phyloP scores from a whole-genome alignment of 352 stramenopile species.

The Globisporangium iwayamae region DNA sequence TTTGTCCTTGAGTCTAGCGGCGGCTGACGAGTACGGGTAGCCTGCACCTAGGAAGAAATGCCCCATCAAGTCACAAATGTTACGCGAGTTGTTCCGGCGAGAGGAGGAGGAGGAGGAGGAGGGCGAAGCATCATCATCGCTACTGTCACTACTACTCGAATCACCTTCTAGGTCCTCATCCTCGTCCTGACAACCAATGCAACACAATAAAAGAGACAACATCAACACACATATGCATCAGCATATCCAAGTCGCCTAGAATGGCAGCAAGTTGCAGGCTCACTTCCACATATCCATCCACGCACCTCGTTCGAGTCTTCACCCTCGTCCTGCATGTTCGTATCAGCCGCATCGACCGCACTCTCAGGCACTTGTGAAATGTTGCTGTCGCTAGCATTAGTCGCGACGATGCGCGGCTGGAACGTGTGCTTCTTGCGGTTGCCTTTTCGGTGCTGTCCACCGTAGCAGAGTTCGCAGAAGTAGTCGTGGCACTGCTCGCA shows the following conservation, averaged over 20 bases:
- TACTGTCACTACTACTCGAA: conserved; percentile 36
- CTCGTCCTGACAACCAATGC: conserved; percentile 3
- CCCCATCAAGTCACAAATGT: conserved; percentile 88
- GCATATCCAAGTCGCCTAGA: neutral
- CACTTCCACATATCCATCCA: neutral
- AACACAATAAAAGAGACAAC: neutral
- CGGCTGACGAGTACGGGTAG: conserved; percentile 22
- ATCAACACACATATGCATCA: neutral
- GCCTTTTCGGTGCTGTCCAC: conserved; percentile 83
- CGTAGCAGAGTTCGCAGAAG: conserved; percentile 83
- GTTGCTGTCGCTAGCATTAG: neutral
- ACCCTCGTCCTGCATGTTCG: conserved; percentile 17
- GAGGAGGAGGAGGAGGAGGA: conserved; percentile 18
- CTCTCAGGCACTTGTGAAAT: neutral
- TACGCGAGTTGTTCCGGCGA: conserved; percentile 41
- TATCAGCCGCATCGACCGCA: neutral
- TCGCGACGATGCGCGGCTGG: conserved; percentile 52
- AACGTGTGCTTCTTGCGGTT: conserved; percentile 74
- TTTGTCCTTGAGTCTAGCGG: conserved; percentile 11
- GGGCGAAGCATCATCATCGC: conserved; percentile 26
- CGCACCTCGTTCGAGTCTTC: conserved; percentile 18
- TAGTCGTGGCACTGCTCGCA: conserved; percentile 89
- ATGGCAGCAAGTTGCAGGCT: neutral
- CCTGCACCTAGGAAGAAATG: conserved; percentile 79
- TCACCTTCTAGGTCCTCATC: conserved; percentile 38